Base-by-base conservation (phyloP, 495 filamentous ascomycete species). In the Annulohypoxylon stygium region DNA sequence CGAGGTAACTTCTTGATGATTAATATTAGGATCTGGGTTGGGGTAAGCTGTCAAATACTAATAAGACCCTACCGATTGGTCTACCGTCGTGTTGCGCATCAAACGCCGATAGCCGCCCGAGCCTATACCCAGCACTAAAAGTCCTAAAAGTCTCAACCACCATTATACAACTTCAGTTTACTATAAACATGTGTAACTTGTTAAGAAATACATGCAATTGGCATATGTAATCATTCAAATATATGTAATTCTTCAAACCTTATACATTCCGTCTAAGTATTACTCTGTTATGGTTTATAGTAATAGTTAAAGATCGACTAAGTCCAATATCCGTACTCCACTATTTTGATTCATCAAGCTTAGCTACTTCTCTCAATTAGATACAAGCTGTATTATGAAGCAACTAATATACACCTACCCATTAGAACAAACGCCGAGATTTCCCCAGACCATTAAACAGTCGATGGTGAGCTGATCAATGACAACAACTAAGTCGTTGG, bases 91-190 rank as follows among this genome's bases (percentile, higher is more conserved):
- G 25, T n/a, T 54, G 45, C 37, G 57, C 2, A 11, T 9, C 14
- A 34, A 65, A 65, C 26, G 18, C 71, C 71, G 71, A 73, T 65
- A 73, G 65, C 71, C 71, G 71, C 26, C 48, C 48, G 33, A 58
- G 58, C 47, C 53, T 67, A 50, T 30, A 60, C 43, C 33, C 26
- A 39, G 30, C 50, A 58, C 43, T 26, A 55, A 53, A 50, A 34
- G 25, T 55, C 51, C 43, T 26, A 55, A 53, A 50, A 34, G 25
- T 55, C 51, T 34, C 51, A 14, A 55, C 12, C 26, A 4, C 10
- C 11, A 30, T 53, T 53, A 53, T 14, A 53, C 20, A 53, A 30
- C 23, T 30, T 4, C 20, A 30, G 33, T 16, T 33, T 37, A 20
- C 34, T 34, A 14, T 11, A 30, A 55, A 12, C 26, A 55, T 53